A percentile compares a stretch with the other conserved stretches of the same genome.
Evolutionary conservation across 108 stramenopile species (phyloP).

Genomic region (Ochromonas danica): DNA sequence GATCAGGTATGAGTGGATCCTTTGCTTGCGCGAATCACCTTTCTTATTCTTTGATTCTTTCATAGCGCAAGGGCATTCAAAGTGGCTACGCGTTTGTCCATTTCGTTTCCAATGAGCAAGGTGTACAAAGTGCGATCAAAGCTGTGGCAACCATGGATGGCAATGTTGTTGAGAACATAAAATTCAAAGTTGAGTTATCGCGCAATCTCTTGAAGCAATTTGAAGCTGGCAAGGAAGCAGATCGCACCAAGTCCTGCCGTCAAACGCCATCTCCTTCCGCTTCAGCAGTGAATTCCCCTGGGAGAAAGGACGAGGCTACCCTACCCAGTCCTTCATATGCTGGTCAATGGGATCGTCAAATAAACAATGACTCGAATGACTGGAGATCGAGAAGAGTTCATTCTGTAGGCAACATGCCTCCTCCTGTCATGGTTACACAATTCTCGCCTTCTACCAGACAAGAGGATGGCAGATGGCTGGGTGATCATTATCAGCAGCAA

Average conservation of each 20-base stretch:
- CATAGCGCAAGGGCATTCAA: neutral
- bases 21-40: neutral
- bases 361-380: no score
- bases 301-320: no score
- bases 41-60: neutral
- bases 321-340: no score
- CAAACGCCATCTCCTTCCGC: no score
- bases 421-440: no score
- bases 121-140: neutral
- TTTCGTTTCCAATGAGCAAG: neutral
- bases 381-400: neutral
- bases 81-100: neutral
- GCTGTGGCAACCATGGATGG: neutral
- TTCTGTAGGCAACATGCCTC: neutral
- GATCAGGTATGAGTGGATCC: neutral
- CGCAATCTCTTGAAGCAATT: slow-evolving; percentile 9
- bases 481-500: neutral
- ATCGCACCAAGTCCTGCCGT: no score
- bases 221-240: no score
- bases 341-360: no score
- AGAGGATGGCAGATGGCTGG: neutral
- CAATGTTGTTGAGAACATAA: neutral
- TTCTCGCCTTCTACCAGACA: no score
- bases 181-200: neutral
- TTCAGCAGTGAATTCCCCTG: no score